Evolutionary conservation across 192 early-diverging fungal species (phyloP).

Genomic region (Gryganskiella cystojenkinii): DNA sequence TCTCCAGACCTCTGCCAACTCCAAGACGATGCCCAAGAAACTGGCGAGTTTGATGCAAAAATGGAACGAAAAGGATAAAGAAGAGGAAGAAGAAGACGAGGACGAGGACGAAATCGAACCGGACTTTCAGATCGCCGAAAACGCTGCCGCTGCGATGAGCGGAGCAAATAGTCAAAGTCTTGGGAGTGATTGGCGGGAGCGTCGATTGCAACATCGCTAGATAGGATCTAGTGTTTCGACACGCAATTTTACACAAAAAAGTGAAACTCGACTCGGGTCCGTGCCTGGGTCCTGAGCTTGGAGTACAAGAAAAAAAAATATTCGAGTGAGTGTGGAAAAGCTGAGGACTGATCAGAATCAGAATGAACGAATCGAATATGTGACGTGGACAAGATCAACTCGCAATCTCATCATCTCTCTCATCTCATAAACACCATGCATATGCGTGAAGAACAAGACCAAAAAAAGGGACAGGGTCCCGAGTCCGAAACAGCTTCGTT

Average conservation of each 20-base stretch:
- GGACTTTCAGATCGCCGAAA: neutral
- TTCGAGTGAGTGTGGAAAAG: too few species aligned
- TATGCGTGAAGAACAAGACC: too few species aligned
- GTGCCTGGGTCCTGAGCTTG: too few species aligned
- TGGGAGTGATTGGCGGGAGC: constrained; percentile 32
- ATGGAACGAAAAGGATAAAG: constrained; percentile 44
- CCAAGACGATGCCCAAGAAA: constrained; percentile 47
- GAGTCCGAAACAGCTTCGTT: too few species aligned
- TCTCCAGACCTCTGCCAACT: constrained; percentile 9
- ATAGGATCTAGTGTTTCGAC: neutral
- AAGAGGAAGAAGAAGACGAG: constrained; percentile 18
- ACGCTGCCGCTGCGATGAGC: neutral
- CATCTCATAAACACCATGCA: too few species aligned
- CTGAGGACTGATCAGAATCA: too few species aligned
- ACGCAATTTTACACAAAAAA: neutral
- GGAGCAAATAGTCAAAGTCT: constrained; percentile 41
- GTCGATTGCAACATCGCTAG: constrained; percentile 14
- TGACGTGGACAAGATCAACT: too few species aligned
- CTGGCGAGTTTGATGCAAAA: constrained; percentile 36
- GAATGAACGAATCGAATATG: too few species aligned
- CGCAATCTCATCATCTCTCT: too few species aligned
- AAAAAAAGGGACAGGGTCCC: too few species aligned
- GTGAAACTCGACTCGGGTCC: too few species aligned
- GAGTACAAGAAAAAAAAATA: too few species aligned
- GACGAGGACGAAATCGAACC: constrained; percentile 2